phyloP scores from a whole-genome alignment of 306 rosid genomes.

The Rosa persica region DNA sequence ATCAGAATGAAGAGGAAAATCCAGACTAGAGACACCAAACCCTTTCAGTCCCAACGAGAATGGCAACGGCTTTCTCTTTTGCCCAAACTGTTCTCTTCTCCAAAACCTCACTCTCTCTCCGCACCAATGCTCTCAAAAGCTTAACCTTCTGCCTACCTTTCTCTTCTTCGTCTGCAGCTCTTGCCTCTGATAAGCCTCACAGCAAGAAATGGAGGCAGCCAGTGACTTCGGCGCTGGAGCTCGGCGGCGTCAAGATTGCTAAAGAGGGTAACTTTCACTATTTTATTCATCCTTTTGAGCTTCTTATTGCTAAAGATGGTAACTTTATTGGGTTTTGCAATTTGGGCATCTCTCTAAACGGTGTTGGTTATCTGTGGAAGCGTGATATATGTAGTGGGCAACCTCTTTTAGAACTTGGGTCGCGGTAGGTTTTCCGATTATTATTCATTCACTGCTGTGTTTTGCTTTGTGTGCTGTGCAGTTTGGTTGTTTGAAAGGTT shows the following conservation, averaged over 20 bases:
- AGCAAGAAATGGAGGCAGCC: constrained; percentile 73
- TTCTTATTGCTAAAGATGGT: neutral
- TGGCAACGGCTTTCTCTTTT: constrained; percentile 44
- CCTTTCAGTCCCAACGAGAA: neutral
- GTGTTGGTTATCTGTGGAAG: neutral
- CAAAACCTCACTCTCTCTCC: constrained; percentile 39
- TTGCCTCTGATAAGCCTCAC: constrained; percentile 33
- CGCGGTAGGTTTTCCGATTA: neutral
- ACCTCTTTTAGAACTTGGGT: neutral
- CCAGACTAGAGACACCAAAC: neutral
- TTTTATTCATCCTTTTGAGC: neutral
- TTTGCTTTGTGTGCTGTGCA: neutral
- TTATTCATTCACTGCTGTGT: neutral
- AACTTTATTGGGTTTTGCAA: neutral
- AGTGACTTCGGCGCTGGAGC: constrained; percentile 50
- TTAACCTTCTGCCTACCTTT: constrained; percentile 44
- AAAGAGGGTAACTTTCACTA: constrained; percentile 54
- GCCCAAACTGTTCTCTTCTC: constrained; percentile 45
- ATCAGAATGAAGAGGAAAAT: neutral
- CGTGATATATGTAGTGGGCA: neutral
- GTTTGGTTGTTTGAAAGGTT: constrained; percentile 4
- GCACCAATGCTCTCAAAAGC: constrained; percentile 37
- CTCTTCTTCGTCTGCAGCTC: constrained; percentile 40
- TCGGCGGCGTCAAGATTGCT: constrained; percentile 75
- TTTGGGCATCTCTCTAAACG: neutral